A percentile compares a stretch with the other conserved stretches of the same genome.
phyloP scores from a whole-genome alignment of 768 basidiomycete species.

The Inosperma sp. region DNA sequence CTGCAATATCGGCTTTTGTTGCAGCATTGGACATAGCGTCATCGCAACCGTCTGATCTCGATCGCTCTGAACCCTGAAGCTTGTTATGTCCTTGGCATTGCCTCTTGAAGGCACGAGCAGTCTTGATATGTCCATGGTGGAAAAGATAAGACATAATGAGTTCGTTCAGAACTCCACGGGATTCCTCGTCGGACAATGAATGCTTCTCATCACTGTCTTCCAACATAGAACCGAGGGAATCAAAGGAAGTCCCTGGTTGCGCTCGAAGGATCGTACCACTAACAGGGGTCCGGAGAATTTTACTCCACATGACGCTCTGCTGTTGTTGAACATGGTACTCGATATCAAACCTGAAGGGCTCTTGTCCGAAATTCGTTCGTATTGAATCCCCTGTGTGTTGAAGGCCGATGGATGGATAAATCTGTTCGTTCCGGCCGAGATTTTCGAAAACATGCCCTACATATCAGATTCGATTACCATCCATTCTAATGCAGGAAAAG shows the following conservation, averaged over 20 bases:
- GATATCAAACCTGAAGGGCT: constrained; percentile 86
- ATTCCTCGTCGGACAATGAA: constrained; percentile 43
- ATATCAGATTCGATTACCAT: constrained; percentile 8
- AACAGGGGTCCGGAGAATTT: constrained; percentile 56
- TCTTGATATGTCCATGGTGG: constrained; percentile 78
- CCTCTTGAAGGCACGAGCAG: constrained; percentile 62
- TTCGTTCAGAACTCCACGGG: constrained; percentile 59
- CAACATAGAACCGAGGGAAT: constrained; percentile 22
- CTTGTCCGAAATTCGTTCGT: constrained; percentile 84
- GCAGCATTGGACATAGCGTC: constrained; percentile 46
- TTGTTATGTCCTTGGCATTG: constrained; percentile 28
- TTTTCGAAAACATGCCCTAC: constrained; percentile 68
- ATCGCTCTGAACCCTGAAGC: background rate
- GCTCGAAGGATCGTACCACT: constrained; percentile 34
- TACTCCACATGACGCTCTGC: constrained; percentile 60
- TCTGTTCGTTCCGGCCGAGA: constrained; percentile 56
- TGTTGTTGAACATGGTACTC: constrained; percentile 76
- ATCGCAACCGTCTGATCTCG: constrained; percentile 15
- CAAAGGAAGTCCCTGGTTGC: constrained; percentile 18
- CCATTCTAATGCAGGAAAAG: background rate
- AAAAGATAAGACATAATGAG: constrained; percentile 77
- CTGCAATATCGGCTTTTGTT: constrained; percentile 25
- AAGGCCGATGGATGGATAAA: constrained; percentile 88
- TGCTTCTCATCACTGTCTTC: constrained; percentile 22
- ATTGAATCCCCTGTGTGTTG: constrained; percentile 75